Evolutionary conservation across 2,329 filamentous ascomycete genomes (phyloP).

Genomic region (Hortaea sp.): DNA sequence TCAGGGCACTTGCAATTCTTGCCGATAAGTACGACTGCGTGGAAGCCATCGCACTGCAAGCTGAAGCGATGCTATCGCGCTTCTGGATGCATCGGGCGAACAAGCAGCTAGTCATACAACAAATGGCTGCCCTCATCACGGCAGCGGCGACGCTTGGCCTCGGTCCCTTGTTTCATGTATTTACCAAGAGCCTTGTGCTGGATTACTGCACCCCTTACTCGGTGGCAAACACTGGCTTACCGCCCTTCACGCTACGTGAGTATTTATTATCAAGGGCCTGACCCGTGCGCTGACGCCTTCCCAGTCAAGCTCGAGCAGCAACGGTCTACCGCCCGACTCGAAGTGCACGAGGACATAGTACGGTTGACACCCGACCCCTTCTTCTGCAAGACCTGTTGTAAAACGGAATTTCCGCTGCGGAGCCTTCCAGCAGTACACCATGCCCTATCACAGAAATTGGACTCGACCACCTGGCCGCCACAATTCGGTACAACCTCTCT

Average conservation of each 20-base stretch:
- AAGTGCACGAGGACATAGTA: background rate
- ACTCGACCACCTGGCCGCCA: background rate
- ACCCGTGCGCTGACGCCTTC: background rate
- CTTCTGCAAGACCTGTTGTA: background rate
- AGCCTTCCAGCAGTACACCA: background rate
- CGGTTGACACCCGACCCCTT: background rate
- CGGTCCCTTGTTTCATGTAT: background rate
- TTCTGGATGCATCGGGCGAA: background rate
- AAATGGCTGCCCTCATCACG: background rate
- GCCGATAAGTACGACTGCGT: constrained; percentile 1
- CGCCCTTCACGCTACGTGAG: background rate
- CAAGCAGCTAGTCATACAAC: background rate
- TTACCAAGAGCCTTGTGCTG: constrained; percentile 2
- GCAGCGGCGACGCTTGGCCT: constrained; percentile 1
- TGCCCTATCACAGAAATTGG: background rate
- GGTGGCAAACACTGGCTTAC: background rate
- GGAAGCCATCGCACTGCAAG: background rate
- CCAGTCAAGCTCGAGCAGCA: background rate
- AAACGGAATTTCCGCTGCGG: background rate
- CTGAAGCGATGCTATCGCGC: constrained; percentile 1
- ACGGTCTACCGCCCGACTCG: background rate
- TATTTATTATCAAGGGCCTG: background rate
- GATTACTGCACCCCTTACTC: background rate
- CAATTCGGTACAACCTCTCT: background rate
- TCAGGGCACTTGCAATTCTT: background rate